These are phyloP conservation scores for Pugionium dolabratum DNA, from an alignment of 345 rosid species.

Conservation along the genomic window DNA sequence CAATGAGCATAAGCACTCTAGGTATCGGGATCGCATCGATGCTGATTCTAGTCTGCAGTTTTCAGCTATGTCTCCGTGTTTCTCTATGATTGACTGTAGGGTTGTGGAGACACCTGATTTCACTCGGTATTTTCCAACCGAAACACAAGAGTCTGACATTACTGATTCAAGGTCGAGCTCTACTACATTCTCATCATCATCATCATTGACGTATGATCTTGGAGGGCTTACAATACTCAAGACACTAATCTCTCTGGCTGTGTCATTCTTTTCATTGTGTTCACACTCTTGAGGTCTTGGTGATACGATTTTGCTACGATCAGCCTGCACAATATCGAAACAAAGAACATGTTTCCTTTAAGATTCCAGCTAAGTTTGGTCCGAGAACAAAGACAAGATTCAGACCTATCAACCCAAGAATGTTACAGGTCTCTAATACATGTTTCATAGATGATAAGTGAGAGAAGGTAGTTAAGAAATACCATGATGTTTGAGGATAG, in stretches of 20 bases:
- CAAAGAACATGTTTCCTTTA: conserved; percentile 8
- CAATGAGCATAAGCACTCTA: conserved; percentile 73
- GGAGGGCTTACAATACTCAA: conserved; percentile 35
- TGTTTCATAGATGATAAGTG: not conserved
- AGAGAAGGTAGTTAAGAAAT: conserved; percentile 2
- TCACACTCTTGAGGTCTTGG: conserved; percentile 21
- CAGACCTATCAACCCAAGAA: not conserved
- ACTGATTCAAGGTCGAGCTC: conserved; percentile 53
- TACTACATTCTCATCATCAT: conserved; percentile 41
- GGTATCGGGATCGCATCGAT: conserved; percentile 61
- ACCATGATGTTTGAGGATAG: conserved; percentile 35
- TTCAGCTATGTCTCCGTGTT: conserved; percentile 75
- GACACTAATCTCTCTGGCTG: conserved; percentile 27
- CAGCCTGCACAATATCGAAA: conserved; percentile 21
- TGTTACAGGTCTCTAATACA: not conserved
- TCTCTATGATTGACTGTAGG: conserved; percentile 55
- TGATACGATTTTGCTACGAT: conserved; percentile 14
- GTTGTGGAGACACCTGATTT: conserved; percentile 50
- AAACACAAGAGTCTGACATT: conserved; percentile 61
- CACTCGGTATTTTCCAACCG: conserved; percentile 77
- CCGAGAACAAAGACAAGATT: not conserved
- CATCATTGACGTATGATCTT: conserved; percentile 32
- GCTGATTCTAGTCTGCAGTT: conserved; percentile 65
- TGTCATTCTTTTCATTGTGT: conserved; percentile 21
- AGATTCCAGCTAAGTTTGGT: not conserved